Percentiles rank a stretch among this genome's conserved stretches.
phyloP scores from a whole-genome alignment of 805 yeast species.

The Saccharomycopsis schoenii region DNA sequence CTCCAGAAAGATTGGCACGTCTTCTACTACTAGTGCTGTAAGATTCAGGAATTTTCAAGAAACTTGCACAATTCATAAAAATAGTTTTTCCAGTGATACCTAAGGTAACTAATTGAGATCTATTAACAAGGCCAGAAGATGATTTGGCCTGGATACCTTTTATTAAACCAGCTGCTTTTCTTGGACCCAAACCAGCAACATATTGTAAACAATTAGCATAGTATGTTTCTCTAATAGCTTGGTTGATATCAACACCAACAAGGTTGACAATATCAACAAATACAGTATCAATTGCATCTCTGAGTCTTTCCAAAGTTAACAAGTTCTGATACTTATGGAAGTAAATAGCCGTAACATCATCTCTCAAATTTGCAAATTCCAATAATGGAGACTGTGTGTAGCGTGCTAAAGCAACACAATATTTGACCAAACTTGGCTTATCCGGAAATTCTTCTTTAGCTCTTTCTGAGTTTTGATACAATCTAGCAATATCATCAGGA shows the following conservation, averaged over 20 bases:
- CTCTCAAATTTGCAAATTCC: constrained; percentile 76
- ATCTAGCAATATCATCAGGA: constrained; percentile 85
- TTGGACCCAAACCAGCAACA: constrained; percentile 88
- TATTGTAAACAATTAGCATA: constrained; percentile 63
- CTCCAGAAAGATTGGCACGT: constrained; percentile 27
- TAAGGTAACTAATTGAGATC: constrained; percentile 78
- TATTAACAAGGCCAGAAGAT: constrained; percentile 51
- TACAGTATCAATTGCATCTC: constrained; percentile 62
- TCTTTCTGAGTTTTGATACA: constrained; percentile 70
- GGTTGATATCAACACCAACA: constrained; percentile 91
- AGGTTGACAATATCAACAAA: constrained; percentile 84
- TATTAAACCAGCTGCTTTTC: constrained; percentile 82
- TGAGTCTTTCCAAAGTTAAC: constrained; percentile 51
- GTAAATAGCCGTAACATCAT: constrained; percentile 57
- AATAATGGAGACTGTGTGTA: constrained; percentile 87
- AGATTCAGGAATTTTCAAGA: constrained; percentile 65
- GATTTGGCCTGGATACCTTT: constrained; percentile 59
- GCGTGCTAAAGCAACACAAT: constrained; percentile 83
- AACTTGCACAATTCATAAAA: constrained; percentile 87
- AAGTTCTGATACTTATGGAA: constrained; percentile 69
- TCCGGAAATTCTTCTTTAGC: constrained; percentile 77
- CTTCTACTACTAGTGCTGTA: constrained; percentile 22
- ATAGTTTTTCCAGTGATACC: constrained; percentile 70
- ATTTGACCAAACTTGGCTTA: constrained; percentile 68
- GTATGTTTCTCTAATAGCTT: constrained; percentile 70